phyloP scores from a whole-genome alignment of 345 rosid species.

The Arabidopsis suecica region DNA sequence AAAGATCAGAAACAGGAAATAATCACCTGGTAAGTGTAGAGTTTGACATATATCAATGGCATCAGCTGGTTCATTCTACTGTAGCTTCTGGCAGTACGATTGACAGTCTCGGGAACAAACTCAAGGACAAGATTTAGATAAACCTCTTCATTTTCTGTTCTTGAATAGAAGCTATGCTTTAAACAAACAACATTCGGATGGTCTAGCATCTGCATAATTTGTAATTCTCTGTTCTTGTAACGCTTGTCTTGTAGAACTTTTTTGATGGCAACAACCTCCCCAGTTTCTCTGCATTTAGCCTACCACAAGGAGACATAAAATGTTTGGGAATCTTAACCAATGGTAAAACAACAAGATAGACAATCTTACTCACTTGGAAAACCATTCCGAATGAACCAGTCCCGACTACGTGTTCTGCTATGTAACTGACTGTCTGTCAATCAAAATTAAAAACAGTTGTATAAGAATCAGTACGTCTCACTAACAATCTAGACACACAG shows the following conservation, averaged over 20 bases:
- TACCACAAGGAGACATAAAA: slow-evolving; percentile 45
- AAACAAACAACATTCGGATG: slow-evolving; percentile 83
- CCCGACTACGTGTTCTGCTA: slow-evolving; percentile 84
- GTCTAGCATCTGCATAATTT: slow-evolving; percentile 88
- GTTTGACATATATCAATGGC: slow-evolving; percentile 83
- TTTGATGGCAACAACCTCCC: slow-evolving; percentile 83
- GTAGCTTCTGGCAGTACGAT: slow-evolving; percentile 70
- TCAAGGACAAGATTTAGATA: slow-evolving; percentile 85
- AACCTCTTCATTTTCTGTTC: slow-evolving; percentile 80
- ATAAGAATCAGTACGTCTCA: not conserved
- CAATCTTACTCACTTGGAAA: slow-evolving; percentile 64
- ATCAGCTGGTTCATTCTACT: slow-evolving; percentile 74
- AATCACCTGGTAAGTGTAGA: slow-evolving; percentile 77
- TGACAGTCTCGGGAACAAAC: slow-evolving; percentile 82
- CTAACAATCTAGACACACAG: slow-evolving; percentile 16
- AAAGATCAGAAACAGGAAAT: not conserved
- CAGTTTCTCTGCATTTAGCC: slow-evolving; percentile 94
- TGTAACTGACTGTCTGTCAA: slow-evolving; percentile 72
- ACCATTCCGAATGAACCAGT: slow-evolving; percentile 89
- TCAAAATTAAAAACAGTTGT: slow-evolving; percentile 32
- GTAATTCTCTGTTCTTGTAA: slow-evolving; percentile 84
- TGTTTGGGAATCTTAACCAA: not conserved
- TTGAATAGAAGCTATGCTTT: slow-evolving; percentile 78
- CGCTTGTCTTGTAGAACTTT: slow-evolving; percentile 90
- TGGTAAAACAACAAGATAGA: not conserved